Conservation (phyloP, 257 asterid genomes). For the Solanum clarkiae region DNA sequence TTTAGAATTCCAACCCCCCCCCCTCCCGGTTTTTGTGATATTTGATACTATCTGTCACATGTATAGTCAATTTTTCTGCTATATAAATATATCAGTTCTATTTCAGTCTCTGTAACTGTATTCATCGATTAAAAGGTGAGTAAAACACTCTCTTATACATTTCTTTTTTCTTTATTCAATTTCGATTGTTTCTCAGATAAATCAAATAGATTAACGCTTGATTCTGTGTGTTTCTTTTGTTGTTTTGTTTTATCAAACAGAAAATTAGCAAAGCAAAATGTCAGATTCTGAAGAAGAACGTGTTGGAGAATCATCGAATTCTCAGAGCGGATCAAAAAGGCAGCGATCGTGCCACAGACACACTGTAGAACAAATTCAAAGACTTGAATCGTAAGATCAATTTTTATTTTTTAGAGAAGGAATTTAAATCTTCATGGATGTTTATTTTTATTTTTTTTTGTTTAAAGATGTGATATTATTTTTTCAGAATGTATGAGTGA, state of each 20-base stretch:
- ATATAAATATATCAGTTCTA: background rate
- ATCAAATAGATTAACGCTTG: background rate
- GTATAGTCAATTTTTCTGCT: background rate
- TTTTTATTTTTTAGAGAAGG: background rate
- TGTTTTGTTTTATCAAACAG: background rate
- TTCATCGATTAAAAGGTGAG: background rate
- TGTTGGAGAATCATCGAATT: slow-evolving; percentile 12
- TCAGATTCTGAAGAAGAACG: slow-evolving; percentile 32
- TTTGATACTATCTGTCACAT: background rate
- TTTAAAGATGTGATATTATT: background rate
- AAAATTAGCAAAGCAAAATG: background rate
- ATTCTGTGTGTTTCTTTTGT: background rate
- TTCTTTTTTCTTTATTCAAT: background rate
- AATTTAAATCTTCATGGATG: background rate
- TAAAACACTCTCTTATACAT: background rate
- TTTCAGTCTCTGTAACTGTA: background rate
- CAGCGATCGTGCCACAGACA: slow-evolving; percentile 49
- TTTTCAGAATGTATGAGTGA: background rate
- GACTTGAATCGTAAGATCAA: slow-evolving; percentile 50
- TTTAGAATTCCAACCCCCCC: background rate
- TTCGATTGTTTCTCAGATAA: background rate
- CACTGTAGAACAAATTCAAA: slow-evolving; percentile 45
- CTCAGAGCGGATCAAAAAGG: slow-evolving; percentile 9
- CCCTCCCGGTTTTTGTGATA: background rate
- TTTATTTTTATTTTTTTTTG: background rate